Evolutionary conservation across 176 grass and related monocot genomes (phyloP), one percentile per base, ranked within the genome.

Genomic region (Zoysia japonica): DNA sequence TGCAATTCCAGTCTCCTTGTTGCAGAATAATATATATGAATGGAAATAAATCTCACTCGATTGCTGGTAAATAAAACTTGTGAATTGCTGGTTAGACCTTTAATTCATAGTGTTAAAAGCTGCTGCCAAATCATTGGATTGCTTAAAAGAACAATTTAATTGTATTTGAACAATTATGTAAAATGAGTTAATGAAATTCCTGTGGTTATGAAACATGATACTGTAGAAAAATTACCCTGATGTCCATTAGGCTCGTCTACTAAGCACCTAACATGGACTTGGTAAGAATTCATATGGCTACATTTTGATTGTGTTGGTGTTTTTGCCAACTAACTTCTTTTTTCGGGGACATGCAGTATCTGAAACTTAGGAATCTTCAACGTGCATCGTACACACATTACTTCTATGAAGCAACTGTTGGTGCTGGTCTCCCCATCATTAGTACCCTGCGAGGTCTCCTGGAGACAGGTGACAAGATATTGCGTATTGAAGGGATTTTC

Each of bases 371-470:
- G 73, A 89, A 73, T 56, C 68, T 99, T 53, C 96, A 99, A 42
- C 88, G 96, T 75, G 64, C 71, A 49, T 95, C 92, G 20, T 99
- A 99, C 78, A 99, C 96, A n/a, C 96, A 99, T 86, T 99, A 99
- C 75, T 99, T 99, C 78, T 99, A 99, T 84, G 96, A 99, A 93
- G 96, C 96, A 86, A 99, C 96, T 50, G 96, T 99, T 86, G 96
- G 96, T 83, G 96, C 92, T 67, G 96, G 96, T 19, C 92, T 99
- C 13, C 96, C 92, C 49, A 99, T 99, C 65, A 95, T 99, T 72
- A 99, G 96, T 72, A 99, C 96, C 9, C 62, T 99, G 61, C 76
- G 88, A 19, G 96, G 96, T 55, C 85, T 99, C 50, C 85, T 95
- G 39, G 92, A 99, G 88, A 99, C 96, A 28, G 96, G 96, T 73